Conservation (phyloP, 164 flowering plant species). For the Tetrastigma voinierianum region DNA sequence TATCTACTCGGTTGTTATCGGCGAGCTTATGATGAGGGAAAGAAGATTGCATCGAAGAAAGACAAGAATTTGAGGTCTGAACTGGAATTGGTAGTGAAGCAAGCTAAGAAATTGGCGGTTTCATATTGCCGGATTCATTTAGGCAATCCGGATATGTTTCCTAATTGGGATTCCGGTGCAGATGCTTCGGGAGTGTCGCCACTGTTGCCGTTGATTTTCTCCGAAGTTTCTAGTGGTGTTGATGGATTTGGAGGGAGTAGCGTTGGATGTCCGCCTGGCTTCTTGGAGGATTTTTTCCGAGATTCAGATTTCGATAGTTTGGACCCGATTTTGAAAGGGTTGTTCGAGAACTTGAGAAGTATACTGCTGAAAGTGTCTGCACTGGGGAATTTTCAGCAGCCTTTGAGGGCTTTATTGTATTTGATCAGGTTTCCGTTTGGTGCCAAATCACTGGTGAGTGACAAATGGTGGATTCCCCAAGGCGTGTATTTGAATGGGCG, state of each 20-base stretch:
- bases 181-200: constrained; percentile 40
- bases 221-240: constrained; percentile 49
- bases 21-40: constrained; percentile 76
- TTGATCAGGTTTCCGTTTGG: constrained; percentile 66
- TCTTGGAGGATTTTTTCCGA: constrained; percentile 80
- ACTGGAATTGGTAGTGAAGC: constrained; percentile 57
- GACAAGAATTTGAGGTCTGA: constrained; percentile 64
- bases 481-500: constrained; percentile 78
- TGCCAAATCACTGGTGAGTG: constrained; percentile 75
- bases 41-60: constrained; percentile 70
- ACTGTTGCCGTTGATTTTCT: constrained; percentile 60
- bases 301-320: constrained; percentile 78
- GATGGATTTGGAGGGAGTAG: constrained; percentile 62
- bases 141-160: constrained; percentile 77
- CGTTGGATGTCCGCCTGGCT: constrained; percentile 66
- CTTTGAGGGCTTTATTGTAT: constrained; percentile 66
- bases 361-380: constrained; percentile 77
- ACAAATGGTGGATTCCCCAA: constrained; percentile 86
- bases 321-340: constrained; percentile 67
- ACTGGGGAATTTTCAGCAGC: constrained; percentile 89
- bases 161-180: constrained; percentile 5
- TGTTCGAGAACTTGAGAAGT: constrained; percentile 87
- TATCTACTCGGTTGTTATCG: constrained; percentile 75
- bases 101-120: constrained; percentile 65
- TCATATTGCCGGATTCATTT: constrained; percentile 79